Conservation (phyloP, 2,329 filamentous ascomycete species). For the Venturia asperata region DNA sequence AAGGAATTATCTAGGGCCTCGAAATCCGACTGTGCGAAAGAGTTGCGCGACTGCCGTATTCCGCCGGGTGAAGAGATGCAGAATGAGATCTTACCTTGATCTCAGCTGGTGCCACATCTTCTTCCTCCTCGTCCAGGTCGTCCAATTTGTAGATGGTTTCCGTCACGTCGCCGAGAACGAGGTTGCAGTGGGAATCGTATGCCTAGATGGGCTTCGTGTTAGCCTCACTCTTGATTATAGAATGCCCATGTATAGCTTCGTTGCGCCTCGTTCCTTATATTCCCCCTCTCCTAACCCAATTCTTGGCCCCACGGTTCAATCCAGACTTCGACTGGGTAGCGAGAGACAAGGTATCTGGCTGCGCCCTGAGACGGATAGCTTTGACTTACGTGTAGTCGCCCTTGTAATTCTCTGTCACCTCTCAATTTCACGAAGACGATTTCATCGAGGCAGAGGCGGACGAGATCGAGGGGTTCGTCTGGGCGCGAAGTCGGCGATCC, state of each 20-base stretch:
- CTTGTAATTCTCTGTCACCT: slow-evolving; percentile 91
- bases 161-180: slow-evolving; percentile 91
- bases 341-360: too few relatives aligned
- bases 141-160: slow-evolving; percentile 94
- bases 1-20: too few relatives aligned
- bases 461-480: slow-evolving; percentile 89
- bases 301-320: neutral
- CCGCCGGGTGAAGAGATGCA: neutral
- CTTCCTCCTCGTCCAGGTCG: slow-evolving; percentile 74
- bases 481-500: slow-evolving; percentile 46
- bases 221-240: neutral
- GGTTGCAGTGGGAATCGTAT: slow-evolving; percentile 97
- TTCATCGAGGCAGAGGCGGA: slow-evolving; percentile 89
- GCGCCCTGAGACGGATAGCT: too few relatives aligned
- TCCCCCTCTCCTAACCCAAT: neutral
- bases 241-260: neutral
- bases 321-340: too few relatives aligned
- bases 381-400: slow-evolving; percentile 71
- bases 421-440: slow-evolving; percentile 95
- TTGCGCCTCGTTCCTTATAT: neutral
- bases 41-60: neutral
- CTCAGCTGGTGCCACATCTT: slow-evolving; percentile 24
- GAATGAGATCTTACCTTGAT: slow-evolving; percentile 1
- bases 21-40: too few relatives aligned
- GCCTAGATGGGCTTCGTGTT: slow-evolving; percentile 51